Evolutionary conservation across 2,329 filamentous ascomycete species (phyloP), one percentile per base, ranked within the genome.

Genomic region (Penicillium sp.): DNA sequence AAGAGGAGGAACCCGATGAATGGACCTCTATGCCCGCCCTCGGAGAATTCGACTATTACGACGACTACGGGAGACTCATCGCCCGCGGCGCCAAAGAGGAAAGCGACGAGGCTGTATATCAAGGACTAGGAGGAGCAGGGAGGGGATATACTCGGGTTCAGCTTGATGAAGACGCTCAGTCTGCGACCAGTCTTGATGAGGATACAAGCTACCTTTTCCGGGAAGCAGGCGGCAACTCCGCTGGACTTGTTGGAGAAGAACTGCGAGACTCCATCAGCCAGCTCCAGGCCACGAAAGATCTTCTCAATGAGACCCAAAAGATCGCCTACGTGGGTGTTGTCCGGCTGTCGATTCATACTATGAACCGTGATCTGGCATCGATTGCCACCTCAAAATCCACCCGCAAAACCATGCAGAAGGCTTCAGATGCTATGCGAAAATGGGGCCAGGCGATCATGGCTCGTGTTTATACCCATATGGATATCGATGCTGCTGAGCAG

Each of bases 361-460:
- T 99, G 87, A 79, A 87, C 49, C 84, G 84, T 58, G 86, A 90
- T 31, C 71, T 87, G 50, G 85, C 91, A 53, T 73, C 75, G 10
- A 71, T 92, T 38, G 83, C 77, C 27, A 52, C 64, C 29, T 86
- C 82, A 2, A 90, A 82, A 65, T 83, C 81, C 40, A 83, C 85
- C 1, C 94, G 88, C 74, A 97, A 93, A 71, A 79, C 86, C 42
- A 71, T 92, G 10, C 81, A 84, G 29, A 77, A 88, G 57, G 85
- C 89, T 0, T 78, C 86, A 10, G 94, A 97, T 72, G 84, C 87
- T 34, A 88, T 90, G 77, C 89, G 89, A 73, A 97, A 97, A 89
- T 99, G 93, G 93, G 87, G 90, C 53, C 94, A 99, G 72, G 95
- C 95, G 77, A 96, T 96, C 83, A 99, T 99, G 92, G 86, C 97